Evolutionary conservation across 345 rosid genomes (phyloP).

Genomic region (Sapria himalayana): DNA sequence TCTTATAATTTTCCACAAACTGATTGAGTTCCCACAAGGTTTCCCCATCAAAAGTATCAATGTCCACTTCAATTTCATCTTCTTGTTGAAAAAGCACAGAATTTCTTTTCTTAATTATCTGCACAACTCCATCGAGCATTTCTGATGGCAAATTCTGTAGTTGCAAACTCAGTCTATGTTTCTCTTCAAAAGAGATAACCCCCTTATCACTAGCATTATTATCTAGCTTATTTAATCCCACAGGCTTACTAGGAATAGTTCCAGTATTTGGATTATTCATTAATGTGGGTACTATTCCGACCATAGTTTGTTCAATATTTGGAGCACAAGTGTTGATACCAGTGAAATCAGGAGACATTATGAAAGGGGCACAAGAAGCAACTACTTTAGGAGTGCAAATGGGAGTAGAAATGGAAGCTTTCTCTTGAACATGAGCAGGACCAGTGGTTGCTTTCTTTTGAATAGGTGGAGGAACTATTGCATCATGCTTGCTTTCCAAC

Average conservation of each 20-base stretch:
- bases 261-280: too few species aligned
- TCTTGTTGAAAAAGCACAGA: constrained; percentile 48
- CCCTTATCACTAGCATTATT: constrained; percentile 20
- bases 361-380: constrained; percentile 1
- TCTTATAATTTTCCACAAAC: constrained; percentile 29
- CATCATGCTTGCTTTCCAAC: constrained; percentile 10
- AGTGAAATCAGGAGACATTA: too few species aligned
- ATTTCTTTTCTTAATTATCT: constrained; percentile 65
- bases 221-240: constrained; percentile 23
- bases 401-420: constrained; percentile 2
- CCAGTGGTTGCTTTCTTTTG: constrained; percentile 13
- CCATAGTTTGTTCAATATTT: too few species aligned
- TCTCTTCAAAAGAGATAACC: constrained; percentile 69
- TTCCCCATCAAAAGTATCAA: constrained; percentile 55
- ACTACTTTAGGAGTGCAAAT: background rate
- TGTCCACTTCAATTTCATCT: constrained; percentile 84
- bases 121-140: constrained; percentile 46
- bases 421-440: constrained; percentile 1
- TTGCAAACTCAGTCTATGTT: constrained; percentile 44
- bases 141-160: constrained; percentile 68
- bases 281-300: too few species aligned
- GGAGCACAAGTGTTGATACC: too few species aligned
- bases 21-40: constrained; percentile 84
- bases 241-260: constrained; percentile 8
- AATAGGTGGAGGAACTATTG: constrained; percentile 10